Evolutionary conservation across 2,329 filamentous ascomycete species (phyloP), one percentile per base, ranked within the genome.

Genomic region (Xylaria sp.): DNA sequence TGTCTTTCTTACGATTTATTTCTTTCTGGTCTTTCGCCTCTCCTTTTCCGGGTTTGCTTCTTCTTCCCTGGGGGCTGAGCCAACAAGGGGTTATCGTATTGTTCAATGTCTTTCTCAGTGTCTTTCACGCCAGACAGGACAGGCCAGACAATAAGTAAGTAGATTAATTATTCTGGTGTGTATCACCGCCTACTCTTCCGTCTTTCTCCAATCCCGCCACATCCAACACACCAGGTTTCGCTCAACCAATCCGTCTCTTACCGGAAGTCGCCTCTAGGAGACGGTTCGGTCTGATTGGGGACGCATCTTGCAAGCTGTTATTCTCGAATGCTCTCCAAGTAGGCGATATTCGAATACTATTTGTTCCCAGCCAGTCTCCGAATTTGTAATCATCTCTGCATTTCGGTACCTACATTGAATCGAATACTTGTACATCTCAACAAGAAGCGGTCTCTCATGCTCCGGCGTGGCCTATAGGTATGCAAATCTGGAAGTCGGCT

Each of bases 191-290:
- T 47, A 44, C 37, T 37, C 34, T 2, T 49, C n/a, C 16, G 35
- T 5, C 2, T 13, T 42, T 42, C 37, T 42, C 37, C 8, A 42
- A 30, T 30, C 23, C 23, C 23, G 23, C 54, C 30, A 37, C 11
- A 34, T 7, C 50, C 42, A 51, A 52, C 30, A 48, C 48, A 34
- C 37, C 48, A 47, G 53, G 46, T 47, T 53, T 47, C 54, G 37
- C 52, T 59, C 34, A 48, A 48, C 46, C 46, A 18, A 8, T 56
- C 59, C 59, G 47, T 59, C 59, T 57, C 61, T 54, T 44, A 59
- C 42, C 54, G 56, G 59, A 47, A 57, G 59, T 59, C 56, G 59
- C 61, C 59, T 63, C 59, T 63, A 59, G 59, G 53, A 59, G 51
- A 51, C 61, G 54, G 59, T 55, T 57, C 52, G 52, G 51, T 59